These are phyloP conservation scores for Lichtheimia hyalospora DNA, from an alignment of 371 early-diverging fungal species.

Conservation along the genomic window DNA sequence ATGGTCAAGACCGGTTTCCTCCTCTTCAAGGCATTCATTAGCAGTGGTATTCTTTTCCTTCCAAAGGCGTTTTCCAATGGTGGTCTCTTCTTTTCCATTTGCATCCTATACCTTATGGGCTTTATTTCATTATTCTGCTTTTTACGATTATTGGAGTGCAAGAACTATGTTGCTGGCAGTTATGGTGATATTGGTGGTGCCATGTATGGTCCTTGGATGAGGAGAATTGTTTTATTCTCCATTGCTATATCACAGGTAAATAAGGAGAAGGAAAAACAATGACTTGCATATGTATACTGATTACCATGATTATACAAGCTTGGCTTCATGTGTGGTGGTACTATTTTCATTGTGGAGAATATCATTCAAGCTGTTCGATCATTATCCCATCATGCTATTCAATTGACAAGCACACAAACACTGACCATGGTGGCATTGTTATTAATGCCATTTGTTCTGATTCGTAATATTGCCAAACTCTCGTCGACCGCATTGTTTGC, in stretches of 20 bases:
- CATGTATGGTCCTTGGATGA: constrained; percentile 81
- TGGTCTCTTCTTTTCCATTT: constrained; percentile 70
- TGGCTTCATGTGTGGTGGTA: constrained; percentile 89
- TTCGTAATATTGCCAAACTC: constrained; percentile 85
- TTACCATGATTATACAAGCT: too few species aligned
- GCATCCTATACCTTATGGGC: constrained; percentile 63
- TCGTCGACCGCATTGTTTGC: constrained; percentile 84
- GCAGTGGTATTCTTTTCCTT: constrained; percentile 78
- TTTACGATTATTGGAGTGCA: constrained; percentile 67
- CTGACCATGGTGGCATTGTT: constrained; percentile 24
- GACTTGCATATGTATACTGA: neutral
- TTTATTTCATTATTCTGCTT: constrained; percentile 69
- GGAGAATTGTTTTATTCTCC: constrained; percentile 73
- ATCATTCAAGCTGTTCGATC: constrained; percentile 67
- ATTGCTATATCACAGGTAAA: constrained; percentile 79
- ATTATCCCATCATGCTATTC: constrained; percentile 54
- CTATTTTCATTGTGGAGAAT: constrained; percentile 85
- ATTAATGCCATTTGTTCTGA: constrained; percentile 74
- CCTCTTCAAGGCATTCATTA: constrained; percentile 76
- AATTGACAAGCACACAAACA: constrained; percentile 26
- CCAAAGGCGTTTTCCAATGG: constrained; percentile 84
- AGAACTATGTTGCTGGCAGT: constrained; percentile 66
- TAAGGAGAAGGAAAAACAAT: too few species aligned
- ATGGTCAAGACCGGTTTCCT: constrained; percentile 60
- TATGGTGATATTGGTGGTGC: constrained; percentile 91